phyloP scores from a whole-genome alignment of 139 green algal species.

The Volvox africanus region DNA sequence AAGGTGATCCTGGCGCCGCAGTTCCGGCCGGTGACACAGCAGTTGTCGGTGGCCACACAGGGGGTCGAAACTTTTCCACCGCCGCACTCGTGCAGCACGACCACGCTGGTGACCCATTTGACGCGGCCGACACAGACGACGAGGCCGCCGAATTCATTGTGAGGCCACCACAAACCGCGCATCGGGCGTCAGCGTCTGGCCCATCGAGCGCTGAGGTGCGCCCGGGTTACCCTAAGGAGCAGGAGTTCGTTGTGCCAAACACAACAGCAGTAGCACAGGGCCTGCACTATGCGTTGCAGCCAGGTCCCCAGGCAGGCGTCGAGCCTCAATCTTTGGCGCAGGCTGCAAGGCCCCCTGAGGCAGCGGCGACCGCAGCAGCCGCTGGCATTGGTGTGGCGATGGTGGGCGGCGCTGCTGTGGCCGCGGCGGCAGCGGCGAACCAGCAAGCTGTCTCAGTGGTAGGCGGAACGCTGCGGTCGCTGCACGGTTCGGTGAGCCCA shows the following conservation, averaged over 20 bases:
- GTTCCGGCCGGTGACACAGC: no score
- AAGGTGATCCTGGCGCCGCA: no score
- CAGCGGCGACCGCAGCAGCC: background rate
- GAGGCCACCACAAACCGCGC: background rate
- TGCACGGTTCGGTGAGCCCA: background rate
- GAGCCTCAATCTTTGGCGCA: no score
- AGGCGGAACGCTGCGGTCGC: no score
- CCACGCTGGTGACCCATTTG: background rate
- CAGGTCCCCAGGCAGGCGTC: background rate
- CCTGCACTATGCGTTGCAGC: background rate
- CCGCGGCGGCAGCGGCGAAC: background rate
- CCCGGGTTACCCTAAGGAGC: no score
- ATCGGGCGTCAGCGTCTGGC: no score
- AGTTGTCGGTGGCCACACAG: no score
- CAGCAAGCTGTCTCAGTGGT: background rate
- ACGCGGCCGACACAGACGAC: constrained; percentile 16
- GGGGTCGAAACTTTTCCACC: background rate
- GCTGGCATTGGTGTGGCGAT: background rate
- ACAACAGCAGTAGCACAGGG: background rate
- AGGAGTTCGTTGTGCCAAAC: no score
- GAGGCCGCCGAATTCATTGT: background rate
- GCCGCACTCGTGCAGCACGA: background rate
- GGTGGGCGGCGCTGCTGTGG: no score
- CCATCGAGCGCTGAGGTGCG: no score
- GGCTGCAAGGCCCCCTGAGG: background rate